These are phyloP conservation scores for Kodamaea ohmeri DNA, from an alignment of 1,139 yeast species.

Conservation along the genomic window DNA sequence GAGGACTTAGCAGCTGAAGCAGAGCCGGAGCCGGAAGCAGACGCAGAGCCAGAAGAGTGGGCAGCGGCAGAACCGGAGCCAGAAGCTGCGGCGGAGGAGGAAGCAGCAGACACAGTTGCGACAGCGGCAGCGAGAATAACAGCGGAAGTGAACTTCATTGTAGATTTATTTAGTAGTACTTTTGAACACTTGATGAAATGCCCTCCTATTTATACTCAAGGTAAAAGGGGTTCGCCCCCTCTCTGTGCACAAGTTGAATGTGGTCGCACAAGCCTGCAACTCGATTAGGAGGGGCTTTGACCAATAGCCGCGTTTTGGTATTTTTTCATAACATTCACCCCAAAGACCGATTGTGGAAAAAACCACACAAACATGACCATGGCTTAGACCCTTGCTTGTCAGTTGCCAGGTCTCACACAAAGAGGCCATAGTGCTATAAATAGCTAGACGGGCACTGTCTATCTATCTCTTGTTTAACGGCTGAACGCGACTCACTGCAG, in stretches of 20 bases:
- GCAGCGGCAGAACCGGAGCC: slow-evolving; percentile 13
- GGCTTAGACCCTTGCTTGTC: slow-evolving; percentile 2
- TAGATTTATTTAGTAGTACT: slow-evolving; percentile 1
- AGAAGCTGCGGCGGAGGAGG: slow-evolving; percentile 13
- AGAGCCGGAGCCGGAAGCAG: slow-evolving; percentile 12
- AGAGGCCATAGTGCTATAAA: neutral
- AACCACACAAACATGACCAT: slow-evolving; percentile 5
- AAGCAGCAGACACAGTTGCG: slow-evolving; percentile 14
- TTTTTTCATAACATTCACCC: slow-evolving; percentile 2
- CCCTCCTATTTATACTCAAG: slow-evolving; percentile 6
- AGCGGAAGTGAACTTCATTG: slow-evolving; percentile 12
- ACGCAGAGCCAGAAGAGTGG: slow-evolving; percentile 12
- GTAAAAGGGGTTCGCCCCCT: neutral
- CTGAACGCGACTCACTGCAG: no score
- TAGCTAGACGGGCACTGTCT: no score
- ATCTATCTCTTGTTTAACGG: no score
- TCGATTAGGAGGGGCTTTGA: slow-evolving; percentile 3
- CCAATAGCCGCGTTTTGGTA: slow-evolving; percentile 4
- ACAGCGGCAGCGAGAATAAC: slow-evolving; percentile 13
- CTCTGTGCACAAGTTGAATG: neutral
- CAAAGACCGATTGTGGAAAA: slow-evolving; percentile 2
- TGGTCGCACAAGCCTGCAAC: slow-evolving; percentile 5
- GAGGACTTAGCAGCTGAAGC: slow-evolving; percentile 13
- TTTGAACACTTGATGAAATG: neutral
- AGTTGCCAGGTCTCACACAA: neutral